phyloP scores from a whole-genome alignment of 1,139 yeast genomes.

The Geotrichum candidum region DNA sequence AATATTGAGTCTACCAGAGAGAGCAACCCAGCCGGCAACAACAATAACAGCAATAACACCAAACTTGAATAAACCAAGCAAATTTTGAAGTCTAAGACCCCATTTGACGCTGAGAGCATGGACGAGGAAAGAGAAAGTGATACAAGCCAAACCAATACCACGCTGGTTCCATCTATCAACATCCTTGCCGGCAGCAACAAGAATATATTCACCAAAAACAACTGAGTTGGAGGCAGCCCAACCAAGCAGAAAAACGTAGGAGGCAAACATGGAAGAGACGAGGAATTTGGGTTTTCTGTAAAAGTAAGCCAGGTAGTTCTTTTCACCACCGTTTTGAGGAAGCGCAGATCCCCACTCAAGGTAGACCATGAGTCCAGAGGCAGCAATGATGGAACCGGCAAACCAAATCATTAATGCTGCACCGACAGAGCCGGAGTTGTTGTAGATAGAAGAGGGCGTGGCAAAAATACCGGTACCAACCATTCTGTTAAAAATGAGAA shows the following conservation, averaged over 20 bases:
- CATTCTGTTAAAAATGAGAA: slow-evolving; percentile 67
- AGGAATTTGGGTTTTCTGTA: slow-evolving; percentile 64
- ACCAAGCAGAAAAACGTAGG: slow-evolving; percentile 70
- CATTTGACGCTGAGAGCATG: slow-evolving; percentile 57
- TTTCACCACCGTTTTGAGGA: slow-evolving; percentile 85
- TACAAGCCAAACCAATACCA: slow-evolving; percentile 67
- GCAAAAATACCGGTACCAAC: slow-evolving; percentile 80
- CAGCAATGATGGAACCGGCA: slow-evolving; percentile 63
- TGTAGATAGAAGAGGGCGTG: slow-evolving; percentile 64
- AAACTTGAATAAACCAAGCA: slow-evolving; percentile 66
- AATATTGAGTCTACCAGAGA: slow-evolving; percentile 55
- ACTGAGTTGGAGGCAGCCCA: slow-evolving; percentile 78
- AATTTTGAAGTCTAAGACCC: slow-evolving; percentile 64
- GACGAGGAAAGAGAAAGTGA: slow-evolving; percentile 63
- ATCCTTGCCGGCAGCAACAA: slow-evolving; percentile 66
- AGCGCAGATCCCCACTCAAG: slow-evolving; percentile 81
- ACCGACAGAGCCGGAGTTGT: slow-evolving; percentile 68
- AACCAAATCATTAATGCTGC: slow-evolving; percentile 64
- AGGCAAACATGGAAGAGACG: slow-evolving; percentile 67
- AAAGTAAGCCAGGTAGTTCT: slow-evolving; percentile 71
- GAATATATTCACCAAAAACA: slow-evolving; percentile 45
- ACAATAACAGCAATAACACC: slow-evolving; percentile 61
- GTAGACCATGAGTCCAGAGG: slow-evolving; percentile 65
- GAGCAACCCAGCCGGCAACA: slow-evolving; percentile 76
- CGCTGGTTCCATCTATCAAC: slow-evolving; percentile 70